These are phyloP conservation scores for Pythium rhizo-oryzae DNA, from an alignment of 352 stramenopile genomes.

Conservation along the genomic window DNA sequence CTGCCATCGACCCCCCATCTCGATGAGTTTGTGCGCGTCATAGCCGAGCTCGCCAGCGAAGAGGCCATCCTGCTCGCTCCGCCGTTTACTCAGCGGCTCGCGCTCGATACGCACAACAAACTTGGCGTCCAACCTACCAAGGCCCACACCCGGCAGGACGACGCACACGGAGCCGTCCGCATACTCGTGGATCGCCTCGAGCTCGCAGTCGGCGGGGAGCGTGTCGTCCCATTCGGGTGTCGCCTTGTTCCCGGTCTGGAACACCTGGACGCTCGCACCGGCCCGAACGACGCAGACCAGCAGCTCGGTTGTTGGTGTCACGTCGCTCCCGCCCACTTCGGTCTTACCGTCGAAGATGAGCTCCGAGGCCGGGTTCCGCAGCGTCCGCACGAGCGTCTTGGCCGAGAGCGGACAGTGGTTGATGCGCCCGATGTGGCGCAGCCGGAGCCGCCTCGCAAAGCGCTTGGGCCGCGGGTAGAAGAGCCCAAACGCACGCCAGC, in stretches of 20 bases:
- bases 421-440: constrained; percentile 8
- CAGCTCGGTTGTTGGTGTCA: neutral
- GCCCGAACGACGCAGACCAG: constrained; percentile 11
- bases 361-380: constrained; percentile 11
- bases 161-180: constrained; percentile 18
- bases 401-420: neutral
- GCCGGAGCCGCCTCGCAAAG: constrained; percentile 2
- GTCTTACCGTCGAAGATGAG: constrained; percentile 9
- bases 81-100: neutral
- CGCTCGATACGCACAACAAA: constrained; percentile 10
- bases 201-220: neutral
- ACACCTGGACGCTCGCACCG: constrained; percentile 10
- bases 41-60: neutral
- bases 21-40: neutral
- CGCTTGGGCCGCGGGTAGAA: constrained; percentile 27
- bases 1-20: neutral
- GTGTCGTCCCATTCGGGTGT: constrained; percentile 5
- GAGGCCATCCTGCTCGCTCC: constrained; percentile 4
- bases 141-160: constrained; percentile 6
- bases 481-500: constrained; percentile 24
- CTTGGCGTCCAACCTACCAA: constrained; percentile 1
- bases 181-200: constrained; percentile 23
- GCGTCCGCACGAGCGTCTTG: neutral
- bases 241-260: neutral
- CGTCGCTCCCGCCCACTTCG: neutral